These are phyloP conservation scores for Ceratocystis diversiconidia DNA, from an alignment of 2,329 filamentous ascomycete species.

Conservation along the genomic window DNA sequence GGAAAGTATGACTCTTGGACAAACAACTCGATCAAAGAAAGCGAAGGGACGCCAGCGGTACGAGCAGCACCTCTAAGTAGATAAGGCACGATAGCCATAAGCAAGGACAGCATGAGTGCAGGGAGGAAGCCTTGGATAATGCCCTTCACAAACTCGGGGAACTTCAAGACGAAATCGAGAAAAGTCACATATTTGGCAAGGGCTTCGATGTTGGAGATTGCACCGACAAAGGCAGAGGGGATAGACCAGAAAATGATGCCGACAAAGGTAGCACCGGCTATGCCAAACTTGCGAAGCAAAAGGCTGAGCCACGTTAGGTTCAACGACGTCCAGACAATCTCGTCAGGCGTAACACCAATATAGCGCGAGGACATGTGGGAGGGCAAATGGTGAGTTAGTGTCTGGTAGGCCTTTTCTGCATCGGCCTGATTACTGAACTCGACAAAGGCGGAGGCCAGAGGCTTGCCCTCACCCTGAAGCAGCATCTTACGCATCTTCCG, in stretches of 20 bases:
- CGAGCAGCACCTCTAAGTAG: conserved; percentile 64
- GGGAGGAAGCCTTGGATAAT: conserved; percentile 75
- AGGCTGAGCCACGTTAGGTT: conserved; percentile 56
- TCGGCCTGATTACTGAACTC: conserved; percentile 73
- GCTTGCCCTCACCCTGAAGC: conserved; percentile 46
- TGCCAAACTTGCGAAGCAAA: conserved; percentile 50
- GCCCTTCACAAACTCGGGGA: conserved; percentile 57
- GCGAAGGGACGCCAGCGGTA: conserved; percentile 54
- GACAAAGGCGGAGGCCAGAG: conserved; percentile 70
- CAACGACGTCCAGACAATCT: conserved; percentile 79
- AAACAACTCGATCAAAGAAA: conserved; percentile 57
- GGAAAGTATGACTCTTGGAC: conserved; percentile 69
- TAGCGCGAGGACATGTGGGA: conserved; percentile 74
- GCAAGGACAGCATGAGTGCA: conserved; percentile 58
- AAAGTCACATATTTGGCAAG: conserved; percentile 51
- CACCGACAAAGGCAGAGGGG: conserved; percentile 63
- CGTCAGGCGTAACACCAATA: conserved; percentile 64
- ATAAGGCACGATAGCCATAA: conserved; percentile 71
- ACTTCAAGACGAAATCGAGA: conserved; percentile 55
- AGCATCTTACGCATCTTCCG: conserved; percentile 55
- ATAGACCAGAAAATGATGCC: conserved; percentile 77
- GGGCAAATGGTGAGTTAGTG: conserved; percentile 64
- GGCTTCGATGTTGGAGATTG: conserved; percentile 69
- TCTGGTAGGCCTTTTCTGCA: conserved; percentile 75
- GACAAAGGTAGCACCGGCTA: conserved; percentile 51